Evolutionary conservation across 2,329 filamentous ascomycete species (phyloP).

Genomic region (Colletotrichum spaethianum): DNA sequence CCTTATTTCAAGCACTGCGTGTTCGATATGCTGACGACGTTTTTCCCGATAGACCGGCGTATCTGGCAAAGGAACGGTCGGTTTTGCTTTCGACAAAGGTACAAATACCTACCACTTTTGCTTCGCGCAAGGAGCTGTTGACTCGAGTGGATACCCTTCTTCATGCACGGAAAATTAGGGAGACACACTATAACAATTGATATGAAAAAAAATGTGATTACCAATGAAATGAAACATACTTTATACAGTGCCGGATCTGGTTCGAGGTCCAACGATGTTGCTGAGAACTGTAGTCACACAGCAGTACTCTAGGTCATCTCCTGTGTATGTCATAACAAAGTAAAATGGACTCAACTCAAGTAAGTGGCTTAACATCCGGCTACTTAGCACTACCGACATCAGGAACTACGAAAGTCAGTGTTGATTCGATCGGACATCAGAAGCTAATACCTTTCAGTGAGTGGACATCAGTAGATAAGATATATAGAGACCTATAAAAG

Average conservation of each 20-base stretch:
- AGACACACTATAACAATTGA: not conserved
- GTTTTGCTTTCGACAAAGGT: slow-evolving; percentile 1
- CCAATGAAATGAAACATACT: not conserved
- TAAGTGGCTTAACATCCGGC: not conserved
- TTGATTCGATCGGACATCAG: not conserved
- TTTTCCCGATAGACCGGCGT: not conserved
- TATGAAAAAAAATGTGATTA: not conserved
- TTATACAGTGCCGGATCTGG: no score
- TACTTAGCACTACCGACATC: not conserved
- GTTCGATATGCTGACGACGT: not conserved
- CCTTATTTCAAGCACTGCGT: no score
- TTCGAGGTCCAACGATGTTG: not conserved
- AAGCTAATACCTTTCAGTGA: not conserved
- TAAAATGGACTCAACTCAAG: not conserved
- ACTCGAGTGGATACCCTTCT: not conserved
- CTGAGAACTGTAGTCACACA: not conserved
- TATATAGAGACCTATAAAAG: not conserved
- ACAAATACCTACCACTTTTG: slow-evolving; percentile 10
- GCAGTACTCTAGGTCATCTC: not conserved
- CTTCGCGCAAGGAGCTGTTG: not conserved
- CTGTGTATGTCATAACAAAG: not conserved
- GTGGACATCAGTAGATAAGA: no score
- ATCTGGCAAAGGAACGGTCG: not conserved
- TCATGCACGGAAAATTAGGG: not conserved
- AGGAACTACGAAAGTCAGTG: no score